Conservation (phyloP, 1,139 yeast species). For the Waltiozyma sp. region DNA sequence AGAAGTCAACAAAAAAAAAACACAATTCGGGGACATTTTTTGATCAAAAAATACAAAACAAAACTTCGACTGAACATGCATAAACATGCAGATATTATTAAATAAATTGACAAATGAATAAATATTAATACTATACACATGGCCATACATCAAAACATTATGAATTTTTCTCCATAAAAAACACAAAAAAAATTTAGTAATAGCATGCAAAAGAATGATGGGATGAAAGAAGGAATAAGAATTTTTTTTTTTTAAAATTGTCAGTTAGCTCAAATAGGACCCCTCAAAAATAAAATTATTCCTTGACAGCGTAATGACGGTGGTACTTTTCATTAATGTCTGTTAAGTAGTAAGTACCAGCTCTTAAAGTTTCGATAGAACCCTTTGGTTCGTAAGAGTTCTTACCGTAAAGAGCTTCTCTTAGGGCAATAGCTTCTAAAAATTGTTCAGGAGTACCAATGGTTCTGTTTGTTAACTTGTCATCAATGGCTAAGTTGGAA, state of each 20-base stretch:
- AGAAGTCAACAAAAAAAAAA: too few species aligned
- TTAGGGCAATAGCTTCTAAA: conserved; percentile 68
- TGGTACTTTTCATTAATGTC: conserved; percentile 83
- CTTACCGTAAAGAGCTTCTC: conserved; percentile 73
- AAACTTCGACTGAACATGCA: too few species aligned
- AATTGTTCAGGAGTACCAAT: conserved; percentile 68
- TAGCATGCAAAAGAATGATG: not conserved
- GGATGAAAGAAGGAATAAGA: not conserved
- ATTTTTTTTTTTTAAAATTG: too few species aligned
- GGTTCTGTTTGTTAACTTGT: conserved; percentile 58
- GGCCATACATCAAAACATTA: too few species aligned
- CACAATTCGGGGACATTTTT: too few species aligned
- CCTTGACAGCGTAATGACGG: conserved; percentile 63
- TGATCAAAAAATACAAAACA: too few species aligned
- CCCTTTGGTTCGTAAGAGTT: conserved; percentile 76
- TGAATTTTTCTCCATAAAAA: too few species aligned
- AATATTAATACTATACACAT: too few species aligned
- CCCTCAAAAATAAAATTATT: conserved; percentile 20
- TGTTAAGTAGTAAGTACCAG: conserved; percentile 78
- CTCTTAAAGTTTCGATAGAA: conserved; percentile 52
- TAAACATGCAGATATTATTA: too few species aligned
- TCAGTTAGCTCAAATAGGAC: too few species aligned
- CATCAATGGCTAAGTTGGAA: conserved; percentile 54
- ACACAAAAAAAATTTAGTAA: too few species aligned
- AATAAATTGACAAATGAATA: too few species aligned